phyloP scores from a whole-genome alignment of 768 basidiomycete genomes.

The Termitomyces heimii region DNA sequence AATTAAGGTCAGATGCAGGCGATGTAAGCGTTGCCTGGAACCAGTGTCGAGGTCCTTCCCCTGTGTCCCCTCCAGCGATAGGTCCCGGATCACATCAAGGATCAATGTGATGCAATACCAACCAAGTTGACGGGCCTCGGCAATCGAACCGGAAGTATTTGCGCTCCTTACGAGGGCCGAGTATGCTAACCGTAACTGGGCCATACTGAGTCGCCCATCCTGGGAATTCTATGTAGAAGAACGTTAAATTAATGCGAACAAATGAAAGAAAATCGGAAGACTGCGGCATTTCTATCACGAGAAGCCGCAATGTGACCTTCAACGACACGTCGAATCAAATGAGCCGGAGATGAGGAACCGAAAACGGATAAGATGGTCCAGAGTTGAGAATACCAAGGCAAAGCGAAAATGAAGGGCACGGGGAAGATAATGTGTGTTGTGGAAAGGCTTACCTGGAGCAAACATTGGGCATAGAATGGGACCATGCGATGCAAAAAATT shows the following conservation, averaged over 20 bases:
- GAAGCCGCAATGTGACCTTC: not conserved
- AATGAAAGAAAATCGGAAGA: slow-evolving; percentile 3
- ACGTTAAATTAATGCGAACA: slow-evolving; percentile 7
- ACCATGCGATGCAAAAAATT: slow-evolving; percentile 52
- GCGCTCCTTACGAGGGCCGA: slow-evolving; percentile 65
- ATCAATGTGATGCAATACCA: slow-evolving; percentile 65
- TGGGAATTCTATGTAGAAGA: slow-evolving; percentile 47
- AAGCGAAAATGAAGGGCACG: not conserved
- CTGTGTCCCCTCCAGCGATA: slow-evolving; percentile 19
- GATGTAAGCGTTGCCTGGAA: slow-evolving; percentile 33
- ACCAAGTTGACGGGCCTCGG: slow-evolving; percentile 40
- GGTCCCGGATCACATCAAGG: slow-evolving; percentile 36
- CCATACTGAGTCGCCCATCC: slow-evolving; percentile 51
- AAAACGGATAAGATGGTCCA: not conserved
- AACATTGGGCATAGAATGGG: slow-evolving; percentile 66
- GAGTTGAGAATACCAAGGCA: not conserved
- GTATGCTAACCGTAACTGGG: slow-evolving; percentile 71
- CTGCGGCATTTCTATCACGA: not conserved
- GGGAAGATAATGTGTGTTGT: not conserved
- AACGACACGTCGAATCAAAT: not conserved
- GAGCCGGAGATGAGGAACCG: not conserved
- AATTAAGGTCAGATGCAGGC: slow-evolving; percentile 59
- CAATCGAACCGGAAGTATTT: slow-evolving; percentile 25
- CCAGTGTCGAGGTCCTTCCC: slow-evolving; percentile 11
- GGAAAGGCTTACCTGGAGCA: slow-evolving; percentile 54